Base-by-base conservation (phyloP, 352 stramenopile genomes). In the Globisporangium nodosum region DNA sequence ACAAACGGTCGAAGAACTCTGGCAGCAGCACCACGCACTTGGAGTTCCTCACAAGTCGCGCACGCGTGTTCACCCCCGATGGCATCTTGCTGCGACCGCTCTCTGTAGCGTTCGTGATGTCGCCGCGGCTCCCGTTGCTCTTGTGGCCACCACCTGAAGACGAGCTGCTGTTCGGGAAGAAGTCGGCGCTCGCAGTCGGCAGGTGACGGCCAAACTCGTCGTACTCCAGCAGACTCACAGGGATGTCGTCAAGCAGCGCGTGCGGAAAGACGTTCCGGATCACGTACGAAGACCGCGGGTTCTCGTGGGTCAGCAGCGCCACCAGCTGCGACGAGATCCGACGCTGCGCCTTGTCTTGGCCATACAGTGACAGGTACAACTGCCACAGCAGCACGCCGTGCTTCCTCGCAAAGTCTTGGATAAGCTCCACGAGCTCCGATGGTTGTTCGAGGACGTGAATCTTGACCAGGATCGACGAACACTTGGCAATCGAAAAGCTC, bases 321-420 rank as follows among this genome's bases (percentile, higher is more conserved):
- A 95, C 84, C 48, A 95, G 63, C 54, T 95, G 86, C 1, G 80
- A 92, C 21, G 86, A 95, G 52, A 95, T 95, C 30, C 86, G 76
- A 49, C 86, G 78, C 56, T 95, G 86, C 0, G 76, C 78, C 54
- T 95, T 92, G 62, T 94, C 84, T 70, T 92, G 84, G 0, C 74
- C 84, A 49, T 88, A 90, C 31, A 93, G 53, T 12, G 83, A 81
- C 40, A 95, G 66, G 49, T 94, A 95, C 49, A 95, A 60, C 33
- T 95, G 86, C 86, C 86, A 95, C 15, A 95, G 56, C 4, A 95
- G 59, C 3, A 76, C 78, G 13, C 86, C 86, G 56, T 95, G 84
- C 53, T 90, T 93, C n/a, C 84, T 68, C 6, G 86, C 81, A 64
- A 88, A 89, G 51, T 94, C 79, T 73, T 95, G 86, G 60, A 95